These are phyloP conservation scores for Leccinum angustisporum DNA, from an alignment of 1,284 basidiomycete species.

Conservation along the genomic window DNA sequence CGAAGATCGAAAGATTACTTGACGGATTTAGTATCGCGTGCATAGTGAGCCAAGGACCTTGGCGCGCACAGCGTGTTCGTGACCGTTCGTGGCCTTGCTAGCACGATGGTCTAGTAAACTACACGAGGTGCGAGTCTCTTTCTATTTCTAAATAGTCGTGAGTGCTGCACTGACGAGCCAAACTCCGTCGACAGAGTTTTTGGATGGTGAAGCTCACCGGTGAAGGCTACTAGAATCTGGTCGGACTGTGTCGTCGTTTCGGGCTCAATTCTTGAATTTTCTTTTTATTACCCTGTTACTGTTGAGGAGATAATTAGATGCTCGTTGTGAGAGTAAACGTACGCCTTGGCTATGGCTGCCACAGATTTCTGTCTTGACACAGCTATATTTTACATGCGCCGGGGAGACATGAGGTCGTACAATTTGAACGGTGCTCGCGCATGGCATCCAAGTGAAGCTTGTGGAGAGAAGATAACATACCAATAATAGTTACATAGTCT, in stretches of 20 bases:
- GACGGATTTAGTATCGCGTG: slow-evolving; percentile 45
- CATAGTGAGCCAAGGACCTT: slow-evolving; percentile 37
- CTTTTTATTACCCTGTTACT: not conserved
- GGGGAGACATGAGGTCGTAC: not conserved
- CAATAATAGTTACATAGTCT: not conserved
- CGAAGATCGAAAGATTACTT: slow-evolving; percentile 46
- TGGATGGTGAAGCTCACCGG: slow-evolving; percentile 14
- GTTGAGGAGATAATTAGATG: not conserved
- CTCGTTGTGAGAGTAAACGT: not conserved
- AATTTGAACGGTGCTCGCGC: not conserved
- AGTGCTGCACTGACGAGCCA: not conserved
- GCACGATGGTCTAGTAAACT: slow-evolving; percentile 54
- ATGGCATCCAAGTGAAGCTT: not conserved
- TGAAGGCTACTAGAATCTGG: not conserved
- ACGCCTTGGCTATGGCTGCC: not conserved
- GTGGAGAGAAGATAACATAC: not conserved
- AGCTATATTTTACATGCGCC: not conserved
- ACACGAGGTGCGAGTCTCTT: slow-evolving; percentile 58
- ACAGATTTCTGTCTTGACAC: not conserved
- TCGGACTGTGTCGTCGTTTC: not conserved
- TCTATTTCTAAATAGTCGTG: not conserved
- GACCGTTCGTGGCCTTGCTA: slow-evolving; percentile 63
- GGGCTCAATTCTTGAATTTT: not conserved
- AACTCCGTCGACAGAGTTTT: slow-evolving; percentile 11
- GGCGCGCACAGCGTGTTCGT: slow-evolving; percentile 56